Evolutionary conservation across 2,329 filamentous ascomycete genomes (phyloP), one percentile per base, ranked within the genome.

Genomic region (Aspergillus alliaceus): DNA sequence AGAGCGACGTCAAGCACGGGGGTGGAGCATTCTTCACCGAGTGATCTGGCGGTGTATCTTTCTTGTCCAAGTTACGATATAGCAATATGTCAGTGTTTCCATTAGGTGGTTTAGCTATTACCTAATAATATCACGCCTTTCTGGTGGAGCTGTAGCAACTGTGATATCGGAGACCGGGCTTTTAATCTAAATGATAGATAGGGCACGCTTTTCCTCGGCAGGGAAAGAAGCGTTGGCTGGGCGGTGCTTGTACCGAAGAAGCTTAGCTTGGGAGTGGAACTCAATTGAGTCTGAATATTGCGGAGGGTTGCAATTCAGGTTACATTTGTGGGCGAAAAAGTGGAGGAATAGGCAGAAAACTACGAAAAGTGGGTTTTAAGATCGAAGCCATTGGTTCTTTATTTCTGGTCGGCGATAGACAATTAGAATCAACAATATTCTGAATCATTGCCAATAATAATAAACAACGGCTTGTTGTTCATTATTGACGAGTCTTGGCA

Each of bases 211-310:
- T 22, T 42, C 39, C n/a, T 42, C 39, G 39, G 39, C 39, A 15
- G 22, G 6, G 12, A 42, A 42, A n/a, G 50, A 52, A 52, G 50
- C 35, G 22, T 52, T 18, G 50, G 50, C 20, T 20, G 14, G 25
- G 37, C 31, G 25, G 40, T 46, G 51, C 51, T 53, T 53, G 51
- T 53, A 44, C 31, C 29, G 51, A 53, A 53, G 37, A 53, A 53
- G 51, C 51, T 46, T 53, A 53, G 51, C 31, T 27, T n/a, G n/a
- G n/a, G n/a, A n/a, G n/a, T n/a, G 27, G 20, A 14, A 22, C 6
- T 0, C 18, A 7, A 12, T 35, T 35, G 22, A 24, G 51, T 22
- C n/a, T 50, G 31, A 37, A 34, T 50, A 31, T 18, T 50, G 47
- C 6, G 47, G 44, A 48, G 44, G 24, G 20, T 39, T 18, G 32